Evolutionary conservation across 2,329 filamentous ascomycete genomes (phyloP).

Genomic region (Monascus ruber): DNA sequence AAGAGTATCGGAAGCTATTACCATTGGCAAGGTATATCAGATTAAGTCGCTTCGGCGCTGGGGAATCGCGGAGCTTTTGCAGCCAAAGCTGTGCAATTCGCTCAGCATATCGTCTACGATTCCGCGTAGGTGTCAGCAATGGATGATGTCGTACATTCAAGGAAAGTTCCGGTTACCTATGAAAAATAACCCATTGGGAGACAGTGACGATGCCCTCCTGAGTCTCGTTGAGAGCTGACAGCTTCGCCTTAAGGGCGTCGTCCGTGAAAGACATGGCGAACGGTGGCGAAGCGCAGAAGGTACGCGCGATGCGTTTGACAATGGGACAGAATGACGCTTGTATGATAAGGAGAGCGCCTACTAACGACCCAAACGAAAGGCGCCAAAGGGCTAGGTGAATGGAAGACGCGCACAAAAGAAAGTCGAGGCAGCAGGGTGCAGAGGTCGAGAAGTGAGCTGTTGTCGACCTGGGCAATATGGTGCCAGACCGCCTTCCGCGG

Average conservation of each 20-base stretch:
- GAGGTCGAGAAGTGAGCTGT: too few species aligned
- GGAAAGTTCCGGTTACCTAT: constrained; percentile 52
- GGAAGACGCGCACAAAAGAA: too few species aligned
- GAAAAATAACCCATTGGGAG: constrained; percentile 99
- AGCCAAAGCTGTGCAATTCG: constrained; percentile 88
- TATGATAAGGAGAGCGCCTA: too few species aligned
- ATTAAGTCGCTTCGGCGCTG: constrained; percentile 74
- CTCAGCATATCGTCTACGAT: constrained; percentile 71
- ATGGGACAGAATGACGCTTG: too few species aligned
- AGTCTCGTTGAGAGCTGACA: constrained; percentile 90
- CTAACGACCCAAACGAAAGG: too few species aligned
- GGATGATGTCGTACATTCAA: constrained; percentile 6
- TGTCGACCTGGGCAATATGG: too few species aligned
- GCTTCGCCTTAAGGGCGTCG: constrained; percentile 87
- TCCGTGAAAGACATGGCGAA: constrained; percentile 78
- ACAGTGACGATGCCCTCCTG: constrained; percentile 95
- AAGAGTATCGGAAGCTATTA: constrained; percentile 32
- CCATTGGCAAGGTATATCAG: constrained; percentile 92
- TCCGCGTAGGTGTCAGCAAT: constrained; percentile 7
- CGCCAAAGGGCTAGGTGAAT: too few species aligned
- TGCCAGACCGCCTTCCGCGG: constrained; percentile 1
- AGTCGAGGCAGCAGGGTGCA: too few species aligned
- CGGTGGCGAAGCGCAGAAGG: too few species aligned
- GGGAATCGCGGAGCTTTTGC: constrained; percentile 75
- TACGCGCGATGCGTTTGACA: too few species aligned